These are phyloP conservation scores for Pachyrhizus erosus DNA, from an alignment of 306 rosid genomes.

Conservation along the genomic window DNA sequence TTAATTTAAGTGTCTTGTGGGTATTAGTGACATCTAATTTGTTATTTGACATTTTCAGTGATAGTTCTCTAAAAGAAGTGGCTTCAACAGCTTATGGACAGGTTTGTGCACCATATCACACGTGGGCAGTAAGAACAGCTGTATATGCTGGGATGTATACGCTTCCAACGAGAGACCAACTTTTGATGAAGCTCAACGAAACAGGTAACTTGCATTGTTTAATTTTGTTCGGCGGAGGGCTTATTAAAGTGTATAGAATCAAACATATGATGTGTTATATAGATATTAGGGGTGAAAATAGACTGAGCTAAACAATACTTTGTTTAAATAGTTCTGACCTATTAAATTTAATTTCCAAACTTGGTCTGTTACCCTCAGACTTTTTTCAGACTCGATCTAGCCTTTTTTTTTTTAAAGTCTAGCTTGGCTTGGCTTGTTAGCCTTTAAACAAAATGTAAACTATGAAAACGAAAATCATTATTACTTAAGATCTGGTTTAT, in stretches of 20 bases:
- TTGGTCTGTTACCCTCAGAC: too few relatives aligned
- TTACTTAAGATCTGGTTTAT: not conserved
- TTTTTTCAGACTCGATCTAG: not conserved
- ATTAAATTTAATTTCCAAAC: not conserved
- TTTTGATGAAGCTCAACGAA: slow-evolving; percentile 76
- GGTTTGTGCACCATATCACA: slow-evolving; percentile 90
- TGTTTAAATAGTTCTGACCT: not conserved
- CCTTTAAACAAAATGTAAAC: not conserved
- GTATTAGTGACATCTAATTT: slow-evolving; percentile 16
- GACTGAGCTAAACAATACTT: not conserved
- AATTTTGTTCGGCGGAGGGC: not conserved
- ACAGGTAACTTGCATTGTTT: slow-evolving; percentile 56
- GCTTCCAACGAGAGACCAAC: slow-evolving; percentile 91
- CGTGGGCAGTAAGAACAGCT: slow-evolving; percentile 91
- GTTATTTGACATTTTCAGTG: slow-evolving; percentile 55
- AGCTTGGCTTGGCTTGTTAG: too few relatives aligned
- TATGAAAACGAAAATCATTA: not conserved
- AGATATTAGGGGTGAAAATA: not conserved
- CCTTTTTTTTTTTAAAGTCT: not conserved
- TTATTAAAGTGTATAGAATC: slow-evolving; percentile 17
- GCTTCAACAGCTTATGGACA: slow-evolving; percentile 86
- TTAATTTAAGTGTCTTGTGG: not conserved
- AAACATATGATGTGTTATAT: not conserved
- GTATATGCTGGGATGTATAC: slow-evolving; percentile 96
- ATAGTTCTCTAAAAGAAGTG: slow-evolving; percentile 63